phyloP scores from a whole-genome alignment of 2,329 filamentous ascomycete species.

The Cytospora piceae region DNA sequence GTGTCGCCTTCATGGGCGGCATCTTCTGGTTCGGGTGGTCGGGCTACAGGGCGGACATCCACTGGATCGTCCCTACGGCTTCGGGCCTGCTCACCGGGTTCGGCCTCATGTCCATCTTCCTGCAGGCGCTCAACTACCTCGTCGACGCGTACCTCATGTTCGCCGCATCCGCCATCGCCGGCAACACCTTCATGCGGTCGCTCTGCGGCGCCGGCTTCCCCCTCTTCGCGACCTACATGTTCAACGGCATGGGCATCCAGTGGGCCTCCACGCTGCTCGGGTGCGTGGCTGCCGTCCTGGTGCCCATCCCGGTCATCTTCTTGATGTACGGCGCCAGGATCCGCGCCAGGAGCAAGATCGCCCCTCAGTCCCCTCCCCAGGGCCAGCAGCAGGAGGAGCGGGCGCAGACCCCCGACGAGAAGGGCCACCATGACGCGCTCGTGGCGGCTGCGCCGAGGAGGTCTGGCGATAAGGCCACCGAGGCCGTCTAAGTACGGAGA shows the following conservation, averaged over 20 bases:
- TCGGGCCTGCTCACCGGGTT: slow-evolving; percentile 71
- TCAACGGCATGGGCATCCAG: slow-evolving; percentile 63
- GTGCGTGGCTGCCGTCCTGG: slow-evolving; percentile 58
- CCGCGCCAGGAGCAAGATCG: slow-evolving; percentile 58
- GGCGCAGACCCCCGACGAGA: slow-evolving; percentile 22
- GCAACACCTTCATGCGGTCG: slow-evolving; percentile 80
- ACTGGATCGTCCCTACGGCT: slow-evolving; percentile 67
- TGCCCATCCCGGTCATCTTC: slow-evolving; percentile 67
- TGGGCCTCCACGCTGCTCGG: slow-evolving; percentile 66
- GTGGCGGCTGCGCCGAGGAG: slow-evolving; percentile 26
- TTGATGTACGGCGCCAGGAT: slow-evolving; percentile 63
- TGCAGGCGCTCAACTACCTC: slow-evolving; percentile 79
- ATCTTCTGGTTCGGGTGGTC: slow-evolving; percentile 82
- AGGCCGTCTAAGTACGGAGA: slow-evolving; percentile 31
- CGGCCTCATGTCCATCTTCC: slow-evolving; percentile 81
- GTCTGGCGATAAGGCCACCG: slow-evolving; percentile 33
- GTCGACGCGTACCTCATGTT: slow-evolving; percentile 75
- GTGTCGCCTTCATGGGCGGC: slow-evolving; percentile 63
- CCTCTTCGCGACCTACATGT: slow-evolving; percentile 75
- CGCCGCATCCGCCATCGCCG: slow-evolving; percentile 80
- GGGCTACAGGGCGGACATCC: slow-evolving; percentile 59
- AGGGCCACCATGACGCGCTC: slow-evolving; percentile 26
- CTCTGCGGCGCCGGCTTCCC: slow-evolving; percentile 80
- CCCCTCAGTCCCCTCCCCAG: slow-evolving; percentile 48
- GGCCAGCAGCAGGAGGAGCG: slow-evolving; percentile 15